Evolutionary conservation across 1,284 basidiomycete genomes (phyloP).

Genomic region (Heterobasidion irregulare): DNA sequence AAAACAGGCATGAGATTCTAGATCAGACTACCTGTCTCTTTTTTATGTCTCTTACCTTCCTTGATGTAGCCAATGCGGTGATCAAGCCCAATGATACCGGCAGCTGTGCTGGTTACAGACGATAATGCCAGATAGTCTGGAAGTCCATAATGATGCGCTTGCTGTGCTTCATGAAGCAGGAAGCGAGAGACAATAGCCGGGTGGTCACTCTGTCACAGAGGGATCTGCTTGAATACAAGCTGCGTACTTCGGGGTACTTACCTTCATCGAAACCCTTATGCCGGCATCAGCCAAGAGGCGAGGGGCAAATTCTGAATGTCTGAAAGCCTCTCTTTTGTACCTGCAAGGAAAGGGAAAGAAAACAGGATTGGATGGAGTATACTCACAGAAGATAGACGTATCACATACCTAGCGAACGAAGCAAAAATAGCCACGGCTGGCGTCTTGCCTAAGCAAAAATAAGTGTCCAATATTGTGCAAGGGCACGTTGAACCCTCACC

Average conservation of each 20-base stretch:
- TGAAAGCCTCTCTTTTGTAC: slow-evolving; percentile 83
- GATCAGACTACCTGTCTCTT: not conserved
- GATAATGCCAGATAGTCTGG: slow-evolving; percentile 53
- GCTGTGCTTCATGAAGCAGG: slow-evolving; percentile 80
- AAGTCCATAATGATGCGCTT: slow-evolving; percentile 76
- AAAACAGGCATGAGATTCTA: no score
- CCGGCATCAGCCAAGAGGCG: slow-evolving; percentile 72
- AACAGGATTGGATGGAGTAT: not conserved
- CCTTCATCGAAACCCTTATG: slow-evolving; percentile 75
- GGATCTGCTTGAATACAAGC: no score
- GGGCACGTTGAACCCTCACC: slow-evolving; percentile 35
- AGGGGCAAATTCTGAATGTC: slow-evolving; percentile 81
- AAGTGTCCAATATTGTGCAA: not conserved
- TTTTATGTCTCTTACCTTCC: slow-evolving; percentile 8
- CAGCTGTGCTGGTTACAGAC: slow-evolving; percentile 74
- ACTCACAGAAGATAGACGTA: no score
- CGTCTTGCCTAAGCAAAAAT: slow-evolving; percentile 28
- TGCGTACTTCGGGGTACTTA: slow-evolving; percentile 13
- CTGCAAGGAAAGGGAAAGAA: slow-evolving; percentile 18
- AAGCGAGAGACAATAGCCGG: slow-evolving; percentile 72
- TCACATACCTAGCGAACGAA: slow-evolving; percentile 39
- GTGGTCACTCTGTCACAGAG: slow-evolving; percentile 53
- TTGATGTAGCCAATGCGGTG: slow-evolving; percentile 78
- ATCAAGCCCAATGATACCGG: slow-evolving; percentile 67
- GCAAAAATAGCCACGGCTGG: slow-evolving; percentile 73